Evolutionary conservation across 2,329 filamentous ascomycete species (phyloP).

Genomic region (Aspergillus proliferans): DNA sequence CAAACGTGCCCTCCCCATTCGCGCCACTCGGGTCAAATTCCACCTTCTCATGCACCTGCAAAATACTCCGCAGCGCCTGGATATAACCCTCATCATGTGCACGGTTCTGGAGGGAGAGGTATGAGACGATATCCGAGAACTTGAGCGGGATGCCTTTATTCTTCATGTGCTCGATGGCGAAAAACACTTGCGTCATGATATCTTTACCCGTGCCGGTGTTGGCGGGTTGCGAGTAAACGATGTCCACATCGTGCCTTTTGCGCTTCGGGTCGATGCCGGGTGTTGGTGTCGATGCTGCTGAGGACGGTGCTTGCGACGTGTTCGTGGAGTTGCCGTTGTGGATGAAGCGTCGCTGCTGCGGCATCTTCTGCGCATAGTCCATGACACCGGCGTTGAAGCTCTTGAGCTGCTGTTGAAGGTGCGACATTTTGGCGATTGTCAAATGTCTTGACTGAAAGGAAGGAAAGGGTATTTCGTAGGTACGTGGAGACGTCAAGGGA

Average conservation of each 20-base stretch:
- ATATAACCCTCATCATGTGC: slow-evolving; percentile 54
- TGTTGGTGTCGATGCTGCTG: slow-evolving; percentile 25
- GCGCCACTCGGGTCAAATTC: slow-evolving; percentile 53
- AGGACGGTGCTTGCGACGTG: slow-evolving; percentile 43
- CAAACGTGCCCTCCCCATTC: slow-evolving; percentile 68
- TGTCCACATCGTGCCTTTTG: slow-evolving; percentile 53
- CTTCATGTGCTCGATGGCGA: slow-evolving; percentile 75
- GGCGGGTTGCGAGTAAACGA: slow-evolving; percentile 68
- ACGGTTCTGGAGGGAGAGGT: slow-evolving; percentile 64
- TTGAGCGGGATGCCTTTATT: slow-evolving; percentile 63
- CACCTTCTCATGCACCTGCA: slow-evolving; percentile 61
- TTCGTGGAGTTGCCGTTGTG: slow-evolving; percentile 52
- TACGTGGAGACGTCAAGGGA: not conserved
- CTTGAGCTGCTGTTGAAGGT: slow-evolving; percentile 60
- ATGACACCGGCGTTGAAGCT: slow-evolving; percentile 57
- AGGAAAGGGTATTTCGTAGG: not conserved
- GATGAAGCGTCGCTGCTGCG: slow-evolving; percentile 45
- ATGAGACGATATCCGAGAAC: slow-evolving; percentile 71
- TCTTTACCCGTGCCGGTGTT: slow-evolving; percentile 70
- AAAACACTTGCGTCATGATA: slow-evolving; percentile 81
- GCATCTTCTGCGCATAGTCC: slow-evolving; percentile 59
- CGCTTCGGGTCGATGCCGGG: slow-evolving; percentile 42
- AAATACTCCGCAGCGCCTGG: slow-evolving; percentile 59
- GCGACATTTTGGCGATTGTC: slow-evolving; percentile 48
- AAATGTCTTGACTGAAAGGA: slow-evolving; percentile 2